A percentile compares a stretch with the other conserved stretches of the same genome.
These are phyloP conservation scores for Solanum ossicruentum DNA, from an alignment of 257 asterid genomes.

Conservation along the genomic window DNA sequence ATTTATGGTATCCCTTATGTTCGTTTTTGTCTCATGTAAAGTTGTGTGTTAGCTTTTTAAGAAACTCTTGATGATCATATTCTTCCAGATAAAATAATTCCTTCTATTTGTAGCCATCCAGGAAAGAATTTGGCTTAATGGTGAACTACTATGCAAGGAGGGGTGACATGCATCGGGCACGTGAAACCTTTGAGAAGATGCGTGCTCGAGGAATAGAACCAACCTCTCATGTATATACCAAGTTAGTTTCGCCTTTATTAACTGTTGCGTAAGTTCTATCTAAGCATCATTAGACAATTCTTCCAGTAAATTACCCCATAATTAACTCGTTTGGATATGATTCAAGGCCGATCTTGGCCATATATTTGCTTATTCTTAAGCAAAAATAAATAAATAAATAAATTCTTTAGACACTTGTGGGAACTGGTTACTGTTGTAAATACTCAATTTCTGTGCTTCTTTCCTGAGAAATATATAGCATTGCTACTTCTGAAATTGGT, in stretches of 20 bases:
- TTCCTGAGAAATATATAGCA: neutral
- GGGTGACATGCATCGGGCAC: slow-evolving; percentile 96
- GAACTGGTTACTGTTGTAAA: neutral
- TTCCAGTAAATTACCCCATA: neutral
- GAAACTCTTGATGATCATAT: neutral
- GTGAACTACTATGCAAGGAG: slow-evolving; percentile 88
- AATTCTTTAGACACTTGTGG: neutral
- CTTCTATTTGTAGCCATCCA: slow-evolving; percentile 69
- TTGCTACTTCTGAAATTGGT: neutral
- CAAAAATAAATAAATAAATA: neutral
- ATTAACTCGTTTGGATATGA: neutral
- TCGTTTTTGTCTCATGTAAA: neutral
- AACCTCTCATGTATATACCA: slow-evolving; percentile 75
- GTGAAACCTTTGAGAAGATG: slow-evolving; percentile 91
- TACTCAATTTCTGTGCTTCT: neutral
- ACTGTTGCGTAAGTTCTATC: slow-evolving; percentile 7
- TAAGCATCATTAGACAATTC: neutral
- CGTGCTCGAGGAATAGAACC: slow-evolving; percentile 94
- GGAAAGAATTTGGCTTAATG: slow-evolving; percentile 91
- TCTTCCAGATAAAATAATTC: slow-evolving; percentile 1
- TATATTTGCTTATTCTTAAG: neutral
- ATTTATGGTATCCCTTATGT: neutral
- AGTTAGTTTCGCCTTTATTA: slow-evolving; percentile 25
- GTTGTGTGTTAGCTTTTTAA: neutral
- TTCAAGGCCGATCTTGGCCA: neutral